Percentiles rank a stretch among this genome's conserved stretches.
These are phyloP conservation scores for Apiotrichum brassicae DNA, from an alignment of 1,284 basidiomycete species.

Conservation along the genomic window DNA sequence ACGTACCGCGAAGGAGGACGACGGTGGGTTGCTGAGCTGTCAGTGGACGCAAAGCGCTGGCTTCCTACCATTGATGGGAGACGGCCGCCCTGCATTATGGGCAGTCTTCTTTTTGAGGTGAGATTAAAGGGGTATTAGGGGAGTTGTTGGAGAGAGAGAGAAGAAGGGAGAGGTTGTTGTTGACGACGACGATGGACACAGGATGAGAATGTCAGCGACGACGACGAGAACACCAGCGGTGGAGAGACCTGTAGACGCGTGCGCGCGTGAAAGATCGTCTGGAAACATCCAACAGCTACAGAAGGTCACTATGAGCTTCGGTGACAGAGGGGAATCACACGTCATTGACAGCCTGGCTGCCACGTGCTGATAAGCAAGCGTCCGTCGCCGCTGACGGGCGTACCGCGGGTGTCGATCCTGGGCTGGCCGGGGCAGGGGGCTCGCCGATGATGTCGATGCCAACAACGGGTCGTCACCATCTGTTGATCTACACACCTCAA, in stretches of 20 bases:
- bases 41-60: conserved; percentile 14
- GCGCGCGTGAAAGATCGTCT: background rate
- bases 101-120: conserved; percentile 2
- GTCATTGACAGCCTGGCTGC: no score
- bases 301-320: background rate
- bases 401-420: no score
- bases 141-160: background rate
- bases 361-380: no score
- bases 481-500: background rate
- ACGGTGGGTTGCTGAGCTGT: conserved; percentile 78
- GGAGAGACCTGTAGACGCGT: background rate
- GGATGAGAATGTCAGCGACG: background rate
- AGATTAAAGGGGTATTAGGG: background rate
- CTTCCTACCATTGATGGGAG: conserved; percentile 42
- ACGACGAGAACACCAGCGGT: no score
- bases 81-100: conserved; percentile 42
- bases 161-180: conserved; percentile 1
- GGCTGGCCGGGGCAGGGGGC: no score
- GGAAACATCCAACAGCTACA: background rate
- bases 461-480: background rate
- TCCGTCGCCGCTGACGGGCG: no score
- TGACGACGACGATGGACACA: no score
- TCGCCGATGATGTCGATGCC: background rate
- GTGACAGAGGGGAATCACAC: no score
- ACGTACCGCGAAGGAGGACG: conserved; percentile 65